Base-by-base conservation (phyloP, 148 eudicot species). In the Amaranthus palmeri region DNA sequence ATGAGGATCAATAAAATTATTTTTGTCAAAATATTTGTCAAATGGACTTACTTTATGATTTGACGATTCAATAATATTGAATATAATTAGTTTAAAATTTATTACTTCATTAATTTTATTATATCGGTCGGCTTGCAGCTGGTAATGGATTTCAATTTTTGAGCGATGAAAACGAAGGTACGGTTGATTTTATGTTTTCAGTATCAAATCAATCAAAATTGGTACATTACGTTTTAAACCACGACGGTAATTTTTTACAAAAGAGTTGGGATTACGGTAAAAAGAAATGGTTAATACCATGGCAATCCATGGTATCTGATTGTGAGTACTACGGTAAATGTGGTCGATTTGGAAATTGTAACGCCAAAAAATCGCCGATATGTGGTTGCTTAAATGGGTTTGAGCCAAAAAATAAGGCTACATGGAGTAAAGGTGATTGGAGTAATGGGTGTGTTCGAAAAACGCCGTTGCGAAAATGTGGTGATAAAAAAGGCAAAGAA, bases 361-460 rank as follows among this genome's bases (percentile, higher is more conserved):
- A 60, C 64, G 11, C 64, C 4, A 60, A 60, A 6, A 14, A 41
- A 11, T 60, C 64, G 4, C 64, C 64, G 5, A 60, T 41, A 9
- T 60, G 64, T 41, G 36, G 42, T 11, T 60, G 46, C 64, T 60
- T 41, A 25, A 41, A 40, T 17, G 64, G 64, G 4, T 76, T 82
- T 67, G 52, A 41, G 62, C 96, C 92, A 42, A 77, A 63, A 46
- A 47, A 71, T 18, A 6, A 0, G 3, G 69, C 65, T 10, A 83
- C 83, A 63, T 90, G 92, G 92, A 76, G 56, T 6, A 65, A 61
- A 13, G 81, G 79, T 0, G 81, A 84, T 74, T 87, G 83, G 79
- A 79, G 77, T 46, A 51, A 73, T 64, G 93, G 93, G 65, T 89
- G 88, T 75, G 70, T 46, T 12, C 78, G 89, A 52, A 82, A 14